These are phyloP conservation scores for Stentor coeruleus DNA, from an alignment of 73 alveolate genomes.

Conservation along the genomic window DNA sequence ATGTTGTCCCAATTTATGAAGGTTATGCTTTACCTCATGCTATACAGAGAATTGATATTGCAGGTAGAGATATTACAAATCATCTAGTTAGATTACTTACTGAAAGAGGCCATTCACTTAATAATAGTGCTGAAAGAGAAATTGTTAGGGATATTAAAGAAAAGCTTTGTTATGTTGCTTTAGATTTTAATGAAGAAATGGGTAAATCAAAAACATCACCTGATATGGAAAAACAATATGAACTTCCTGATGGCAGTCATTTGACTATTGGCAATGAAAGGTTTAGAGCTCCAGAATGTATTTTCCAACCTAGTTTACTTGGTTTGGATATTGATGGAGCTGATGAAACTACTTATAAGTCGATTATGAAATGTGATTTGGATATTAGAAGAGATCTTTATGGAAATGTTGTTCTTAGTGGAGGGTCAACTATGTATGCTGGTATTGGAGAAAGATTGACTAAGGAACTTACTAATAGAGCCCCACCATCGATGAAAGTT, in stretches of 20 bases:
- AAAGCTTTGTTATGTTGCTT: constrained; percentile 79
- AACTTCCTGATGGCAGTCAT: constrained; percentile 80
- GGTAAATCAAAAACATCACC: constrained; percentile 54
- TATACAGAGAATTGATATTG: constrained; percentile 73
- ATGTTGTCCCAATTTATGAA: constrained; percentile 98
- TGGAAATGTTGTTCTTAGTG: constrained; percentile 80
- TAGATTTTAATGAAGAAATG: constrained; percentile 66
- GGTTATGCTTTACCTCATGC: constrained; percentile 90
- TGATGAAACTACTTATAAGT: constrained; percentile 74
- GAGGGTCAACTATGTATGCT: constrained; percentile 79
- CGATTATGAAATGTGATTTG: constrained; percentile 89
- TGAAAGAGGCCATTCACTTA: constrained; percentile 72
- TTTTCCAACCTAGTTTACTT: constrained; percentile 75
- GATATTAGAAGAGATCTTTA: constrained; percentile 78
- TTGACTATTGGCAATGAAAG: constrained; percentile 56
- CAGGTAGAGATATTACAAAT: constrained; percentile 88
- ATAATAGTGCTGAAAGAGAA: constrained; percentile 85
- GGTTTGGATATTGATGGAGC: constrained; percentile 68
- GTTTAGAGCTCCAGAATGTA: constrained; percentile 76
- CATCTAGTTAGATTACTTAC: constrained; percentile 62
- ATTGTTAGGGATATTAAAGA: constrained; percentile 90
- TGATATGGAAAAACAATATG: constrained; percentile 46
- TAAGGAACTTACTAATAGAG: constrained; percentile 70
- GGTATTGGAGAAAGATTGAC: constrained; percentile 82
- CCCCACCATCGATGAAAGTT: constrained; percentile 63